A percentile compares a stretch with the other conserved stretches of the same genome.
These are phyloP conservation scores for Phytophthora hibernalis DNA, from an alignment of 352 stramenopile species.

Conservation along the genomic window DNA sequence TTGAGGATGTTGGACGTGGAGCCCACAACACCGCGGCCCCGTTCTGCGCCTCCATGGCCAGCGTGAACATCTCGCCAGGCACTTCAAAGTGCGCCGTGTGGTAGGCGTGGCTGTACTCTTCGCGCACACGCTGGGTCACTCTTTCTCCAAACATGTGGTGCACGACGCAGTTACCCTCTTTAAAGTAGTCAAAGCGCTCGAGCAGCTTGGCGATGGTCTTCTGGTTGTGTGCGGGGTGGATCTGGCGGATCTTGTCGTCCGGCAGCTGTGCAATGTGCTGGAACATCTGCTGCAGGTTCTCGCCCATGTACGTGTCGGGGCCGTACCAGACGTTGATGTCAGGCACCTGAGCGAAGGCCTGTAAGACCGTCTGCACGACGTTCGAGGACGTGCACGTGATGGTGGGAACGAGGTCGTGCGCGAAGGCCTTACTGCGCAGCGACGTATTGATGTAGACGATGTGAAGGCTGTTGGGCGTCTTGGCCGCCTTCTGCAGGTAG, in stretches of 20 bases:
- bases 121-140: conserved; percentile 92
- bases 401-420: conserved; percentile 94
- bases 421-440: conserved; percentile 95
- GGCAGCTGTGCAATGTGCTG: conserved; percentile 78
- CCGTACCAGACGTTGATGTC: conserved; percentile 93
- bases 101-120: conserved; percentile 94
- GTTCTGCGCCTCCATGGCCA: conserved; percentile 95
- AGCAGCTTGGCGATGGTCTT: conserved; percentile 85
- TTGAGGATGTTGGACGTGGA: conserved; percentile 98
- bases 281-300: conserved; percentile 97
- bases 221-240: conserved; percentile 87
- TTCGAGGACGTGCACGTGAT: conserved; percentile 98
- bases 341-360: conserved; percentile 93
- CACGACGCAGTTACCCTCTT: conserved; percentile 97
- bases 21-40: conserved; percentile 92
- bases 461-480: conserved; percentile 93
- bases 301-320: conserved; percentile 98
- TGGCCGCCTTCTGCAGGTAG: conserved; percentile 91
- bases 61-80: conserved; percentile 98
- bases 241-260: conserved; percentile 83
- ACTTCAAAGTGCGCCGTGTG: conserved; percentile 98
- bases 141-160: conserved; percentile 98
- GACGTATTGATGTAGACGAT: conserved; percentile 99
- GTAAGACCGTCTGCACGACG: conserved; percentile 96
- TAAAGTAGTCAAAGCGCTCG: conserved; percentile 94